A percentile compares a stretch with the other conserved stretches of the same genome.
These are phyloP conservation scores for Gautieria morchelliformis DNA, from an alignment of 768 basidiomycete species.

Conservation along the genomic window DNA sequence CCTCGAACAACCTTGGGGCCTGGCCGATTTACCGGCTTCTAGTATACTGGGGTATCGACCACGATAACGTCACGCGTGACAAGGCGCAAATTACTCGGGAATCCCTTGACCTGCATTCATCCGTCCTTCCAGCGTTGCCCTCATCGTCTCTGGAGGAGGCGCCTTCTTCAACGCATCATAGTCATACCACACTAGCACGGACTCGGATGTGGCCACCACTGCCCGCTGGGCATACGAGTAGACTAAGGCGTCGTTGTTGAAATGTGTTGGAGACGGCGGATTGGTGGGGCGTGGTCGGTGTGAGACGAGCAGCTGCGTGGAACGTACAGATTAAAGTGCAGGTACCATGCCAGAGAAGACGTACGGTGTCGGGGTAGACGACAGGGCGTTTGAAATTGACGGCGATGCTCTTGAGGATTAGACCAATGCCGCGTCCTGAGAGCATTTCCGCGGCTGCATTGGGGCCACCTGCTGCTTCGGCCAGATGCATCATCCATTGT, in stretches of 20 bases:
- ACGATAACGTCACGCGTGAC: too few relatives aligned
- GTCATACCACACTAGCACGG: slow-evolving; percentile 60
- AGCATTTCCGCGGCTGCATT: slow-evolving; percentile 47
- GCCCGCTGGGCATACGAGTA: slow-evolving; percentile 57
- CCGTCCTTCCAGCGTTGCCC: not conserved
- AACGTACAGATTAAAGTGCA: not conserved
- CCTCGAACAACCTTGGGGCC: too few relatives aligned
- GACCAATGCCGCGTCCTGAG: slow-evolving; percentile 51
- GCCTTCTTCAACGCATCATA: slow-evolving; percentile 56
- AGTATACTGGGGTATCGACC: too few relatives aligned
- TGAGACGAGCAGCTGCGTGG: slow-evolving; percentile 51
- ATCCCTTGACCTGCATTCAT: not conserved
- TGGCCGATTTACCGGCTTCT: too few relatives aligned
- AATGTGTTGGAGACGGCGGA: slow-evolving; percentile 27
- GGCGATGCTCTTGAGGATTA: slow-evolving; percentile 65
- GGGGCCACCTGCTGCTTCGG: slow-evolving; percentile 49
- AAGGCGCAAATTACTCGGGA: too few relatives aligned
- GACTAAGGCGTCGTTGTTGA: slow-evolving; percentile 43
- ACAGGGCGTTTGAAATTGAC: slow-evolving; percentile 64
- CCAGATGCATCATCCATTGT: slow-evolving; percentile 53
- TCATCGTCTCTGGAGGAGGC: not conserved
- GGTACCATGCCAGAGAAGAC: slow-evolving; percentile 14
- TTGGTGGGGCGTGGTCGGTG: slow-evolving; percentile 38
- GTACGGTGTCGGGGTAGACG: slow-evolving; percentile 65
- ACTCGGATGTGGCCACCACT: slow-evolving; percentile 56